These are phyloP conservation scores for Trebouxia sp. DNA, from an alignment of 139 green algal genomes.

Conservation along the genomic window DNA sequence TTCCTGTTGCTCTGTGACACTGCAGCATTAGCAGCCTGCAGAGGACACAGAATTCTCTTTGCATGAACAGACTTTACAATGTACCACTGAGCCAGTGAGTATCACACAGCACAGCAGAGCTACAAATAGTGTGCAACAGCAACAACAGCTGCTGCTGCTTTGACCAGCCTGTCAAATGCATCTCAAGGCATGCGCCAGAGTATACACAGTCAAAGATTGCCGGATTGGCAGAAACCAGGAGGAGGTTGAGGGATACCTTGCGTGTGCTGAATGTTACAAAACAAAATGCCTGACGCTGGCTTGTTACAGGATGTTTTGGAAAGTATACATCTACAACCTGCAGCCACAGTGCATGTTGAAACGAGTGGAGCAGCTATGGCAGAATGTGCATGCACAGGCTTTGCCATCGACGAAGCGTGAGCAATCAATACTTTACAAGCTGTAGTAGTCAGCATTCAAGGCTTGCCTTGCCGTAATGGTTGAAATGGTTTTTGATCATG, in stretches of 20 bases:
- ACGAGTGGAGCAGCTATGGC: not conserved
- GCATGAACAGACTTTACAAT: not conserved
- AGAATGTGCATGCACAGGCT: not conserved
- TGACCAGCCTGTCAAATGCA: too few relatives aligned
- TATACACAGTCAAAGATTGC: too few relatives aligned
- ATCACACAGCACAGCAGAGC: not conserved
- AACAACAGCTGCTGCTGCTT: too few relatives aligned
- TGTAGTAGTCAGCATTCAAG: not conserved
- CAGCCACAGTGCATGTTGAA: not conserved
- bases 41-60: not conserved
- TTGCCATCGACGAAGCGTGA: too few relatives aligned
- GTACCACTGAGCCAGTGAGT: not conserved
- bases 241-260: not conserved
- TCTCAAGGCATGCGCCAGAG: too few relatives aligned
- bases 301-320: conserved; percentile 26
- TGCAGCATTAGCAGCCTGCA: conserved; percentile 32
- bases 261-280: conserved; percentile 35
- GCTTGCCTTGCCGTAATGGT: conserved; percentile 29
- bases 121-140: not conserved
- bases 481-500: conserved; percentile 39
- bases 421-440: too few relatives aligned
- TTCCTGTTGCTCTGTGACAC: conserved; percentile 36
- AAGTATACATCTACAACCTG: conserved; percentile 37
- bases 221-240: not conserved
- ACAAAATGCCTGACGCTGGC: conserved; percentile 28